Evolutionary conservation across 2,329 filamentous ascomycete species (phyloP).

Genomic region (Aureobasidium leucospermi): DNA sequence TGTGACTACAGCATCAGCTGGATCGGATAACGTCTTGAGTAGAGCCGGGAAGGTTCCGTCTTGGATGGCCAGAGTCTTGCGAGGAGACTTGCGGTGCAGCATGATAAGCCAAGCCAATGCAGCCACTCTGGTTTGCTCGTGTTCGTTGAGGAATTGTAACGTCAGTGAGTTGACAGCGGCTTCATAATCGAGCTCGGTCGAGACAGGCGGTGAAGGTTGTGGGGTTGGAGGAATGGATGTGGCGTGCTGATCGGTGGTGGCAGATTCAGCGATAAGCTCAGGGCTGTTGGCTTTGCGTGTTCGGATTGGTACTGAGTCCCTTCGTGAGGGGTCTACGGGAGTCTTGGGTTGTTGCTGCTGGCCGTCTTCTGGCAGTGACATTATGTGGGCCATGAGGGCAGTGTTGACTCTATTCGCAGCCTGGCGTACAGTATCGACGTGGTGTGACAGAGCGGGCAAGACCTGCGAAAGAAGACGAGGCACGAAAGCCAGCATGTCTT

Average conservation of each 20-base stretch:
- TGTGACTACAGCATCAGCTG: conserved; percentile 90
- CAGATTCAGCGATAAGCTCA: not conserved
- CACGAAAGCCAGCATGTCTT: conserved; percentile 91
- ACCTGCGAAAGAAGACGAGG: conserved; percentile 87
- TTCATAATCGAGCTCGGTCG: conserved; percentile 84
- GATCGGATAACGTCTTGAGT: conserved; percentile 91
- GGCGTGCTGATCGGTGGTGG: not conserved
- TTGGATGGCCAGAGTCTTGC: conserved; percentile 83
- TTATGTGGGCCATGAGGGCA: conserved; percentile 88
- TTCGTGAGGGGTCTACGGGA: conserved; percentile 11
- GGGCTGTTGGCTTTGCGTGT: conserved; percentile 12
- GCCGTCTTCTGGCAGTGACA: conserved; percentile 67
- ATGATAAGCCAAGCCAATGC: conserved; percentile 95
- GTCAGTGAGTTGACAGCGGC: conserved; percentile 91
- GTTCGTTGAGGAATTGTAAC: conserved; percentile 88
- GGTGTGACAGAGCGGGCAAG: conserved; percentile 87
- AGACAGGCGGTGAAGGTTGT: conserved; percentile 35
- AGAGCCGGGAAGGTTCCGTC: conserved; percentile 95
- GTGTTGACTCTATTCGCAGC: conserved; percentile 85
- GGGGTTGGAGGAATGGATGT: not conserved
- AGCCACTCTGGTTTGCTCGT: conserved; percentile 90
- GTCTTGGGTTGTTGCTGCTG: conserved; percentile 21
- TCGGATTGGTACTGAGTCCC: conserved; percentile 34
- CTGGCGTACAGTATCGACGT: conserved; percentile 78
- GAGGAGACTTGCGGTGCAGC: conserved; percentile 89